Conservation (phyloP, 805 yeast genomes). For the Torulaspora gathmanii region DNA sequence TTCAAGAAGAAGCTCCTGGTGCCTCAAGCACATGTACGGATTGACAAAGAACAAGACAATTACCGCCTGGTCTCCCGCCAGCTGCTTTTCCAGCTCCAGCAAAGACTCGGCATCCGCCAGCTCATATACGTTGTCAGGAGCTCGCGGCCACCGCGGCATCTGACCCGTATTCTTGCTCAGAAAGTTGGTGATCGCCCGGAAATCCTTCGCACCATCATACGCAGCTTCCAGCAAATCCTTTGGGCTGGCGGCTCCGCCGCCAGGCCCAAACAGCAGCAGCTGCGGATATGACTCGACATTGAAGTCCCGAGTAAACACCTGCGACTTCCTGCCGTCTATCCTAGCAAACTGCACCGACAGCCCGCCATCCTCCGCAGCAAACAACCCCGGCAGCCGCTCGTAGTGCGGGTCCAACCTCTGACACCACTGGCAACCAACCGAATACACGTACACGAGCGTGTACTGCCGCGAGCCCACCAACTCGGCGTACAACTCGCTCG, state of each 20-base stretch:
- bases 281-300: conserved; percentile 46
- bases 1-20: conserved; percentile 22
- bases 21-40: conserved; percentile 36
- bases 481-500: conserved; percentile 5
- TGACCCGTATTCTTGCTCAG: conserved; percentile 20
- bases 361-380: conserved; percentile 29
- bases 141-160: conserved; percentile 10
- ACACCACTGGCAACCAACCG: conserved; percentile 46
- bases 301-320: conserved; percentile 39
- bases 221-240: conserved; percentile 31
- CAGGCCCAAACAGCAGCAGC: conserved; percentile 42
- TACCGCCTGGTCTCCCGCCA: conserved; percentile 10
- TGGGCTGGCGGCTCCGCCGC: background rate
- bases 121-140: background rate
- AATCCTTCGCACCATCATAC: conserved; percentile 37
- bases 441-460: conserved; percentile 34
- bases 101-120: background rate
- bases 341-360: conserved; percentile 36
- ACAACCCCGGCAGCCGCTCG: conserved; percentile 43
- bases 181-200: conserved; percentile 33
- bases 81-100: background rate
- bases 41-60: conserved; percentile 36
- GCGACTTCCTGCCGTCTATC: conserved; percentile 35
- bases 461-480: conserved; percentile 5
- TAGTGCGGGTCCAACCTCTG: conserved; percentile 43